A percentile compares a stretch with the other conserved stretches of the same genome.
phyloP scores from a whole-genome alignment of 768 basidiomycete genomes.

The Russula lepida region DNA sequence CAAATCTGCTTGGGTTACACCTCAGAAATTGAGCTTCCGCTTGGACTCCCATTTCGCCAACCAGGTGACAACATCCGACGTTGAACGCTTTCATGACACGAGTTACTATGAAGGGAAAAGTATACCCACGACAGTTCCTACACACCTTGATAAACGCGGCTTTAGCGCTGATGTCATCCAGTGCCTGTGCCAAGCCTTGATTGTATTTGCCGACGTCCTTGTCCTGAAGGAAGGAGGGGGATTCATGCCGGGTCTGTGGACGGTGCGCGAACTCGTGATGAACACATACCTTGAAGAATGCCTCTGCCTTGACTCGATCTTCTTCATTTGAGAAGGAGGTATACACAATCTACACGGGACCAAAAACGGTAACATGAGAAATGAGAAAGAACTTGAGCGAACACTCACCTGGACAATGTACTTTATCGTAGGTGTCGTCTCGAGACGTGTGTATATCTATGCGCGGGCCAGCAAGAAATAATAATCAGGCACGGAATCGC shows the following conservation, averaged over 20 bases:
- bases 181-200: constrained; percentile 15
- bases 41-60: constrained; percentile 14
- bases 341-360: constrained; percentile 1
- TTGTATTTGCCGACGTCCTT: constrained; percentile 19
- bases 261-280: background rate
- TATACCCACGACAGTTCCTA: background rate
- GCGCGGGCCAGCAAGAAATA: background rate
- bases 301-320: constrained; percentile 12
- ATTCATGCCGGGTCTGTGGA: background rate
- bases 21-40: background rate
- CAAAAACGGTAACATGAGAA: background rate
- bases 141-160: constrained; percentile 14
- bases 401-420: constrained; percentile 6
- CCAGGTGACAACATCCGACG: constrained; percentile 13
- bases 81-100: constrained; percentile 12
- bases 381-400: background rate
- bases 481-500: background rate
- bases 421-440: constrained; percentile 14
- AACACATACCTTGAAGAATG: constrained; percentile 16
- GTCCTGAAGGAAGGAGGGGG: background rate
- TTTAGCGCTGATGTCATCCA: constrained; percentile 17
- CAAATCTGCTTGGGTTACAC: background rate
- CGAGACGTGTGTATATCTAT: constrained; percentile 14
- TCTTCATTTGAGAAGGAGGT: constrained; percentile 1
- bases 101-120: background rate